Conservation (phyloP, 2,329 filamentous ascomycete species). For the Magnaporthales sp. region DNA sequence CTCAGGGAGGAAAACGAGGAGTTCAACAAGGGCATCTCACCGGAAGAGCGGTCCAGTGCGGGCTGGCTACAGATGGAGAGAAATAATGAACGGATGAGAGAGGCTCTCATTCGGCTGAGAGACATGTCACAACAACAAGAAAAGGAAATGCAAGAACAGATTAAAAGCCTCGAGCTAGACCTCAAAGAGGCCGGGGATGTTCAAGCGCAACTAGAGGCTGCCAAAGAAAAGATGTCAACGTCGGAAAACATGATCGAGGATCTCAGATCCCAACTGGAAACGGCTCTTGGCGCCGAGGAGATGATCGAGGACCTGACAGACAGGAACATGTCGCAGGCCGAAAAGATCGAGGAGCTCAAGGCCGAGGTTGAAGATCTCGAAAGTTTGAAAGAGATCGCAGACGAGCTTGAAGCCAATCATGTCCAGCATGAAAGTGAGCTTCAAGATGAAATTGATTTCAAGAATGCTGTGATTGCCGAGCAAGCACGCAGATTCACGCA, state of each 20-base stretch:
- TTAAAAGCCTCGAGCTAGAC: constrained; percentile 65
- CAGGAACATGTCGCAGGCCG: constrained; percentile 74
- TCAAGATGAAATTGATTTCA: constrained; percentile 86
- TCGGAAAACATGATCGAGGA: constrained; percentile 74
- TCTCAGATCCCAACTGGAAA: constrained; percentile 83
- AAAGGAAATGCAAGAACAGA: constrained; percentile 65
- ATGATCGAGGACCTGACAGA: constrained; percentile 91
- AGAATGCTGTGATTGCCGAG: constrained; percentile 76
- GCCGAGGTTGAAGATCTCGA: constrained; percentile 80
- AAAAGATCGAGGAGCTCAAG: constrained; percentile 76
- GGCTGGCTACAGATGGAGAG: constrained; percentile 90
- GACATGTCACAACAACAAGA: constrained; percentile 85
- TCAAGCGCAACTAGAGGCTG: constrained; percentile 61
- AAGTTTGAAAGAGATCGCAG: constrained; percentile 81
- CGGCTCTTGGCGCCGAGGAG: constrained; percentile 78
- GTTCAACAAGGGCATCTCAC: constrained; percentile 72
- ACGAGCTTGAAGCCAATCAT: constrained; percentile 90
- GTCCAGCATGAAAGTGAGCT: constrained; percentile 90
- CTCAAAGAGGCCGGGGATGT: constrained; percentile 56
- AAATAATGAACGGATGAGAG: constrained; percentile 77
- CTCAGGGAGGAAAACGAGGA: constrained; percentile 81
- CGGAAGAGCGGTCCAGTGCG: constrained; percentile 77
- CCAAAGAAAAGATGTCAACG: constrained; percentile 64
- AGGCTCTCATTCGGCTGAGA: constrained; percentile 74
- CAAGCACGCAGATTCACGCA: constrained; percentile 63